Evolutionary conservation across 208 protist genomes (phyloP), one percentile per base, ranked within the genome.

Genomic region (Leishmania lainsoni): DNA sequence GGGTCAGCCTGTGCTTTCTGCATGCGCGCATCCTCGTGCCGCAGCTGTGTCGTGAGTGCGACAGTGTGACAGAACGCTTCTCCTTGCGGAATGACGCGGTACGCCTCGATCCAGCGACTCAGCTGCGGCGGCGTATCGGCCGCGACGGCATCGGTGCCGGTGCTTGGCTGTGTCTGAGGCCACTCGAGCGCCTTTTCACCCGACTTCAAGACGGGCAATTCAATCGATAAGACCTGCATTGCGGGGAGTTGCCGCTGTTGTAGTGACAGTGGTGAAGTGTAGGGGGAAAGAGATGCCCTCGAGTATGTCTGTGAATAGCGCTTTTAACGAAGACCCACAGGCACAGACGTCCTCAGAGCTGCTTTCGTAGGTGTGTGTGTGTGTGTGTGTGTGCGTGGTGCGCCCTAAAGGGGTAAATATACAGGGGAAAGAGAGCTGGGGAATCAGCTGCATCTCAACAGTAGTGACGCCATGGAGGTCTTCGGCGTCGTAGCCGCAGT

Each of bases 1-100:
- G 90, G 90, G 77, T 95, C 93, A 26, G 73, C 78, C 82, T 94
- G 93, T 20, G 75, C 70, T 49, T 91, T 73, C 35, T 88, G 82
- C 29, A 72, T 69, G 56, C 87, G 89, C 52, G 84, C 69, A 32
- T 87, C 84, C 77, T 93, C 88, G 45, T 83, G 81, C 54, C 78
- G 88, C 29, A 96, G 73, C 59, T 79, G 87, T 14, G 87, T 83
- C 51, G 84, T 48, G 3, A 89, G 81, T 8, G 81, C 78, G n/a
- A 91, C 76, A 48, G 80, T 86, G 45, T 79, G 83, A 73, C 86
- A 87, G 68, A 92, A 89, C 48, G 91, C 87, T 5, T 93, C 81
- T 9, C 92, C 92, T 51, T 85, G 80, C 4, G 89, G 83, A 66
- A 84, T 85, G 26, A 80, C 42, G 54, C 75, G 78, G 77, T 84